Conservation (phyloP, 805 yeast genomes). For the Cyberlindnera xylosilytica region DNA sequence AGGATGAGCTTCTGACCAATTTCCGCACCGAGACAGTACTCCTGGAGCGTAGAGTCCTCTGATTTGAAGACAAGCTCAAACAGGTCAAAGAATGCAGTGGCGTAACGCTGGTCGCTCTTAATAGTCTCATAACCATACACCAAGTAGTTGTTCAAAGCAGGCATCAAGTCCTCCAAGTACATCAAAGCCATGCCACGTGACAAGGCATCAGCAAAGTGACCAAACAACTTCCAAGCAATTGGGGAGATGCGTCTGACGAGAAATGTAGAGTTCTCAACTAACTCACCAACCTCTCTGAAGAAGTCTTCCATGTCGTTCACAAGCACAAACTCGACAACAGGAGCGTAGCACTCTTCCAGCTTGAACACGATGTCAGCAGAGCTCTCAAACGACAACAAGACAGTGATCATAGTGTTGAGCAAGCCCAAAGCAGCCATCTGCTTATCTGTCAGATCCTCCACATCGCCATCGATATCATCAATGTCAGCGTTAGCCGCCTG, state of each 20-base stretch:
- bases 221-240: constrained; percentile 71
- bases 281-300: constrained; percentile 71
- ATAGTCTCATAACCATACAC: constrained; percentile 54
- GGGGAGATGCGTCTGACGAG: constrained; percentile 59
- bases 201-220: constrained; percentile 38
- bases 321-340: constrained; percentile 67
- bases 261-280: constrained; percentile 68
- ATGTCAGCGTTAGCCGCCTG: constrained; percentile 52
- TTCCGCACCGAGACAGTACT: constrained; percentile 56
- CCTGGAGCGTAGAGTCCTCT: constrained; percentile 54
- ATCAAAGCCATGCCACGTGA: constrained; percentile 50
- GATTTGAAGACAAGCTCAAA: constrained; percentile 38
- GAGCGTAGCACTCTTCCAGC: constrained; percentile 65
- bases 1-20: constrained; percentile 63
- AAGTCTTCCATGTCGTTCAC: constrained; percentile 67
- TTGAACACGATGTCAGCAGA: constrained; percentile 61
- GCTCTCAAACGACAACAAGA: constrained; percentile 78
- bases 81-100: constrained; percentile 48
- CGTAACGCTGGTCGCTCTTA: constrained; percentile 42
- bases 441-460: constrained; percentile 56
- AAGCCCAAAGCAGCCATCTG: constrained; percentile 81
- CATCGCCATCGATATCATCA: constrained; percentile 33
- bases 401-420: constrained; percentile 77
- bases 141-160: constrained; percentile 71
- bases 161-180: constrained; percentile 72